Evolutionary conservation across 2,329 filamentous ascomycete genomes (phyloP), one percentile per base, ranked within the genome.

Genomic region (Sporothrix pseudoabietina): DNA sequence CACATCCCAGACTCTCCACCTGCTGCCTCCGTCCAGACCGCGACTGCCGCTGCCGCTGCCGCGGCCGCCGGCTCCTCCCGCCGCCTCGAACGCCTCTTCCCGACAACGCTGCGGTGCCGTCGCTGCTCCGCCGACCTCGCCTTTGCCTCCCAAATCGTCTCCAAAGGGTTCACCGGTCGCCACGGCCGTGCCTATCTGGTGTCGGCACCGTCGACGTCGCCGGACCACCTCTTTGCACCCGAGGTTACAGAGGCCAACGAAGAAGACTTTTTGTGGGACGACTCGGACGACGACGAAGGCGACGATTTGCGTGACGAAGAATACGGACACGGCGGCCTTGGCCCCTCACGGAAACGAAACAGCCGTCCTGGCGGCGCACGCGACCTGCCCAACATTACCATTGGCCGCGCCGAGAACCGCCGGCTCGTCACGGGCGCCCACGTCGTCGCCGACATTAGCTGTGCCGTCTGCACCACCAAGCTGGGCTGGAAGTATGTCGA

Each of bases 401-500:
- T 89, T 49, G 88, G 88, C 10, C 83, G 82, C 59, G 81, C 83
- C 6, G 88, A 89, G 78, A 85, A 84, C 72, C 83, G 90, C 39
- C 84, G 87, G 76, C 84, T 92, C 6, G 86, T 87, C 14, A 91
- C 90, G 1, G 90, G 90, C 2, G 83, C 84, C 78, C 90, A 91
- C 79, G 84, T 88, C 6, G 89, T 92, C 7, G 87, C 89, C 3
- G 89, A 91, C 80, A 89, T 91, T 68, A 83, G 80, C 65, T 92
- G 90, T 78, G 79, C 79, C 10, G 82, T 86, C 35, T 92, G 90
- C 80, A 81, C 82, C 35, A 82, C 82, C 70, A 87, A 87, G 77
- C 78, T 92, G 9, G 90, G 90, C 22, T 92, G 90, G 90, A 91
- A 91, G 80, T 92, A 92, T 77, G 84, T 91, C 59, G 87, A 90